These are phyloP conservation scores for Dactylellina cionopaga DNA, from an alignment of 2,329 filamentous ascomycete species.

Conservation along the genomic window DNA sequence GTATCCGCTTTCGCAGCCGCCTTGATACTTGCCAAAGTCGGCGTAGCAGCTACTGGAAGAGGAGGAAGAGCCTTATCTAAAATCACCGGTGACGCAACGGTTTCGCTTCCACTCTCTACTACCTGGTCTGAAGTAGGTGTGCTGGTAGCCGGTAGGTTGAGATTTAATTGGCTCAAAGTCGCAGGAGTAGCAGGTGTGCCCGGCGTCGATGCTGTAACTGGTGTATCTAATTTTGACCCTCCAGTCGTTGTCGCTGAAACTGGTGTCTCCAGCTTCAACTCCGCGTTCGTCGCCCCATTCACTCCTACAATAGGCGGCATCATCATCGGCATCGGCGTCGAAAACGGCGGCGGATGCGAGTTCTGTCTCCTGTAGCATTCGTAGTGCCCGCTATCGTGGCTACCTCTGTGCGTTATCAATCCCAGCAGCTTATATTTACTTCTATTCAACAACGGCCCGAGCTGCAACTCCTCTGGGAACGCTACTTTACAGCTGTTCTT, in stretches of 20 bases:
- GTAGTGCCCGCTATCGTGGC: slow-evolving; percentile 95
- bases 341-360: slow-evolving; percentile 75
- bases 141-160: not conserved
- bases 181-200: slow-evolving; percentile 22
- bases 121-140: slow-evolving; percentile 2
- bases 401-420: slow-evolving; percentile 92
- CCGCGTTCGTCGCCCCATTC: slow-evolving; percentile 54
- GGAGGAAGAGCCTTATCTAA: slow-evolving; percentile 1
- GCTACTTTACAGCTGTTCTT: slow-evolving; percentile 96
- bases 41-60: not conserved
- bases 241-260: not conserved
- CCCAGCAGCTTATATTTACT: slow-evolving; percentile 85
- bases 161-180: not conserved
- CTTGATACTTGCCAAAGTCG: slow-evolving; percentile 15
- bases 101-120: not conserved
- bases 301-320: slow-evolving; percentile 55
- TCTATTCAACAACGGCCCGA: slow-evolving; percentile 81
- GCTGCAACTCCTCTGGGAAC: slow-evolving; percentile 84
- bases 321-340: slow-evolving; percentile 73
- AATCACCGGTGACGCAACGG: slow-evolving; percentile 9
- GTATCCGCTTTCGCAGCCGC: slow-evolving; percentile 14
- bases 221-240: not conserved
- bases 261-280: not conserved
- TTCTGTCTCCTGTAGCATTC: slow-evolving; percentile 93
- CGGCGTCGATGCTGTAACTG: not conserved